Evolutionary conservation across 352 stramenopile species (phyloP), one percentile per base, ranked within the genome.

Genomic region (Globisporangium nodosum): DNA sequence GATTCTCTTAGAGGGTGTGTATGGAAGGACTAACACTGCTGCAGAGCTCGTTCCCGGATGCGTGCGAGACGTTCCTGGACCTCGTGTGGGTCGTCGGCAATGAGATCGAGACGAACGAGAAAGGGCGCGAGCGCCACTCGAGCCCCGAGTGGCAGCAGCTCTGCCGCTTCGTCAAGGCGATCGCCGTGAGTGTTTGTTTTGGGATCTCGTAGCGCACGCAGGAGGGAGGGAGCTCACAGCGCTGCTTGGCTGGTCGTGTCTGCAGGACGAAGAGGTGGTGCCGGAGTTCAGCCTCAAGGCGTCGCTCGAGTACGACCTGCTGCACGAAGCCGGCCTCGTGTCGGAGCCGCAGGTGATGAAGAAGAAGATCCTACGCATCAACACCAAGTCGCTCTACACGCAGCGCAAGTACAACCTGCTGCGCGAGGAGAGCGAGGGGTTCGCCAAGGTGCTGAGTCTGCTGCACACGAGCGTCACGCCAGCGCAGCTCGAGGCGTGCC

Each of bases 401-500:
- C 96, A 99, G 69, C 83, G 94, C 70, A 98, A 98, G 71, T 99
- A 97, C 68, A 99, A 98, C 67, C 68, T 99, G 40, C 74, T 98
- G 30, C 87, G 87, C 16, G 96, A 99, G 70, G 96, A 99, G 74
- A 97, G 88, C 37, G 96, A 99, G 67, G 96, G 96, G 0, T 99
- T 96, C 68, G 78, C 93, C 11, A 98, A 98, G 60, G 75, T 98
- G 49, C 56, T 98, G 30, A 75, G 69, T 63, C 60, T 95, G 48
- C 65, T 95, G 50, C 81, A 94, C 56, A 88, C 79, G 27, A 78
- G 80, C 47, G 71, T 94, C 16, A 79, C 68, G 21, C 76, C 70
- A 30, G 69, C 74, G 37, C 78, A 89, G 48, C 68, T 94, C 18
- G 72, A 85, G 24, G 70, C 82, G 11, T 91, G 63, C 24, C 87